Conservation (phyloP, 2,329 filamentous ascomycete species). For the Dryadomyces sulphureus region DNA sequence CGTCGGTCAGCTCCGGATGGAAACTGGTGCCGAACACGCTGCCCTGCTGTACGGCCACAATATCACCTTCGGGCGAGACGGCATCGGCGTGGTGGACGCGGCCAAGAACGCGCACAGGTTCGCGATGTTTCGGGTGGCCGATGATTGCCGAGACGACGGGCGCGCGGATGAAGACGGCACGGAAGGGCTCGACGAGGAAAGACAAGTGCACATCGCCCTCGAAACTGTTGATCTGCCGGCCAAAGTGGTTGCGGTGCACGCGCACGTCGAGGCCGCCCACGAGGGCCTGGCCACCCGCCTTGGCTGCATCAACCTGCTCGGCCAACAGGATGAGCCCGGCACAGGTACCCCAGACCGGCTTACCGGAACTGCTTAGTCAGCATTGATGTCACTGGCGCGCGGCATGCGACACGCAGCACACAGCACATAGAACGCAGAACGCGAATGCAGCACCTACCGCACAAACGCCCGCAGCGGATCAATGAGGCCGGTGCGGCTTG, state of each 20-base stretch:
- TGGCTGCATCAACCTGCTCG: slow-evolving; percentile 75
- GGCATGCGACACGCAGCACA: too few species aligned
- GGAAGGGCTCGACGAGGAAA: slow-evolving; percentile 52
- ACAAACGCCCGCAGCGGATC: slow-evolving; percentile 82
- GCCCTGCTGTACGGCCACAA: slow-evolving; percentile 77
- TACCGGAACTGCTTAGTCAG: slow-evolving; percentile 38
- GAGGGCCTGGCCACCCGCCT: slow-evolving; percentile 81
- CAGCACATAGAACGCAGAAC: background rate
- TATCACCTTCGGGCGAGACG: slow-evolving; percentile 42
- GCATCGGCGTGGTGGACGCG: slow-evolving; percentile 22
- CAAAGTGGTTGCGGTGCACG: slow-evolving; percentile 90
- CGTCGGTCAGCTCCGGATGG: slow-evolving; percentile 82
- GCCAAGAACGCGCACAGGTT: slow-evolving; percentile 33
- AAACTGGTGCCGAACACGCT: slow-evolving; percentile 94
- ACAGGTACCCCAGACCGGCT: slow-evolving; percentile 90
- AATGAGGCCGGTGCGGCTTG: slow-evolving; percentile 63
- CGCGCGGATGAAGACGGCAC: slow-evolving; percentile 83
- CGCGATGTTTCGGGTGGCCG: slow-evolving; percentile 16
- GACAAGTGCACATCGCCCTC: slow-evolving; percentile 58
- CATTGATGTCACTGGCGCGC: too few species aligned
- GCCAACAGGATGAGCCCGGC: slow-evolving; percentile 86
- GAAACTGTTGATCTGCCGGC: slow-evolving; percentile 85
- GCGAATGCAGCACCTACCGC: slow-evolving; percentile 41
- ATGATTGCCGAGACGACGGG: slow-evolving; percentile 69
- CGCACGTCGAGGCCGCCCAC: slow-evolving; percentile 84